phyloP scores from a whole-genome alignment of 2,329 filamentous ascomycete species.

The Xylaria sp. region DNA sequence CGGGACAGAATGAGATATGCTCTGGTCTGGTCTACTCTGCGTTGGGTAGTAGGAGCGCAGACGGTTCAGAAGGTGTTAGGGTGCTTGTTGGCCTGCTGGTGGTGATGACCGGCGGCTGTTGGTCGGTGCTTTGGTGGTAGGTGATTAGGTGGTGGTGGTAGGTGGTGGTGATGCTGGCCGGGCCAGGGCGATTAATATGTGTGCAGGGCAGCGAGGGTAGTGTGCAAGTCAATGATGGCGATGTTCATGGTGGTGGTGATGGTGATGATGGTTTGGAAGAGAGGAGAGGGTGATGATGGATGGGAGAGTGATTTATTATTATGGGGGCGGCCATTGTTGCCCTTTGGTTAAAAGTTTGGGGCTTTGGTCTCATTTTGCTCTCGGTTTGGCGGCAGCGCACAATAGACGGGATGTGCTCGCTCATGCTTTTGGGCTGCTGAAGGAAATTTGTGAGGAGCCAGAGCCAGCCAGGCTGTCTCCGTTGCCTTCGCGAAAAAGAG shows the following conservation, averaged over 20 bases:
- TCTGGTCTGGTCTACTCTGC: background rate
- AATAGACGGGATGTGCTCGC: slow-evolving; percentile 46
- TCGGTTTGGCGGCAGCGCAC: slow-evolving; percentile 47
- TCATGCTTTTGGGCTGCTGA: slow-evolving; percentile 46
- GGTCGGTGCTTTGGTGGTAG: slow-evolving; percentile 19
- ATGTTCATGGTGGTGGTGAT: slow-evolving; percentile 36
- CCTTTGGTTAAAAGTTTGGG: slow-evolving; percentile 50
- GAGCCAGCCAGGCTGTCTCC: slow-evolving; percentile 43
- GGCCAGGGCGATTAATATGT: slow-evolving; percentile 35
- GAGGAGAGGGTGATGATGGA: slow-evolving; percentile 42
- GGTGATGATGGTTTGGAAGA: slow-evolving; percentile 33
- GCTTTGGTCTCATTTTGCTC: slow-evolving; percentile 53
- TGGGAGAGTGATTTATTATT: slow-evolving; percentile 48
- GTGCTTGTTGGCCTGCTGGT: slow-evolving; percentile 2
- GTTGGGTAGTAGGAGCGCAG: background rate
- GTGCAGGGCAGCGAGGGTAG: slow-evolving; percentile 34
- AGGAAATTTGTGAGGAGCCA: slow-evolving; percentile 46
- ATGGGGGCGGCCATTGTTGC: slow-evolving; percentile 53
- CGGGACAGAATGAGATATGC: background rate
- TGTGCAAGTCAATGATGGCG: slow-evolving; percentile 34
- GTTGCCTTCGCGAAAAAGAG: slow-evolving; percentile 44
- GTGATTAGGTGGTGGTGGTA: slow-evolving; percentile 33
- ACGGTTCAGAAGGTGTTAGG: too few species aligned
- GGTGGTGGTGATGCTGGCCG: slow-evolving; percentile 36
- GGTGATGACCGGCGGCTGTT: background rate